phyloP scores from a whole-genome alignment of 768 basidiomycete genomes.

The Polyporus arcularius region DNA sequence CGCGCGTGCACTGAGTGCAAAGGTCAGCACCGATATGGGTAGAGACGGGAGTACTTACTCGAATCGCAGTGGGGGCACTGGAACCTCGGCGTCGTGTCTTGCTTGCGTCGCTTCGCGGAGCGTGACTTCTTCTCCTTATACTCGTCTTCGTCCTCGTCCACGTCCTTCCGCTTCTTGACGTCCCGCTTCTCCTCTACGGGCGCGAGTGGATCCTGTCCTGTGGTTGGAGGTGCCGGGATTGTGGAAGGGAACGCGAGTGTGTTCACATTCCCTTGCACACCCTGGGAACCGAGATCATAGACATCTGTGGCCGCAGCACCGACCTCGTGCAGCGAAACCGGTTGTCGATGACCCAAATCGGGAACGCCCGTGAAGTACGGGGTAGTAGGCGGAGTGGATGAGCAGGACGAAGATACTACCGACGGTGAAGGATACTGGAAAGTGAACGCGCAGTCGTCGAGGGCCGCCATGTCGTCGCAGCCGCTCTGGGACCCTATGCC shows the following conservation, averaged over 20 bases:
- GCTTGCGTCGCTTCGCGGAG: conserved; percentile 4
- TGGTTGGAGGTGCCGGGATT: not conserved
- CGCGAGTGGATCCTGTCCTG: not conserved
- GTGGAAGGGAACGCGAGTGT: not conserved
- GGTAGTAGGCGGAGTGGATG: not conserved
- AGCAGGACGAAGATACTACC: not conserved
- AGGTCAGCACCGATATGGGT: not conserved
- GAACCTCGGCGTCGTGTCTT: conserved; percentile 4
- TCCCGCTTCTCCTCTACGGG: not conserved
- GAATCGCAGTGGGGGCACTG: not conserved
- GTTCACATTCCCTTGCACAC: not conserved
- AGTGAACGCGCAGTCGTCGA: not conserved
- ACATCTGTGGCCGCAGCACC: not conserved
- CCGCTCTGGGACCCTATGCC: not conserved
- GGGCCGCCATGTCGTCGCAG: not conserved
- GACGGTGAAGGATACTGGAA: not conserved
- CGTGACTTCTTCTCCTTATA: not conserved
- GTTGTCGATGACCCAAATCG: not conserved
- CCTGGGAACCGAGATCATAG: not conserved
- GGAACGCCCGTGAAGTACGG: not conserved
- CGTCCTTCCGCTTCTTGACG: not conserved
- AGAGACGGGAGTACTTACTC: not conserved
- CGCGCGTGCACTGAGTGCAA: conserved; percentile 5
- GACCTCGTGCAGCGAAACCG: not conserved
- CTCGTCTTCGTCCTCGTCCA: not conserved